A percentile compares a stretch with the other conserved stretches of the same genome.
Evolutionary conservation across 2,329 filamentous ascomycete genomes (phyloP).

Genomic region (Hypoxylon sp.): DNA sequence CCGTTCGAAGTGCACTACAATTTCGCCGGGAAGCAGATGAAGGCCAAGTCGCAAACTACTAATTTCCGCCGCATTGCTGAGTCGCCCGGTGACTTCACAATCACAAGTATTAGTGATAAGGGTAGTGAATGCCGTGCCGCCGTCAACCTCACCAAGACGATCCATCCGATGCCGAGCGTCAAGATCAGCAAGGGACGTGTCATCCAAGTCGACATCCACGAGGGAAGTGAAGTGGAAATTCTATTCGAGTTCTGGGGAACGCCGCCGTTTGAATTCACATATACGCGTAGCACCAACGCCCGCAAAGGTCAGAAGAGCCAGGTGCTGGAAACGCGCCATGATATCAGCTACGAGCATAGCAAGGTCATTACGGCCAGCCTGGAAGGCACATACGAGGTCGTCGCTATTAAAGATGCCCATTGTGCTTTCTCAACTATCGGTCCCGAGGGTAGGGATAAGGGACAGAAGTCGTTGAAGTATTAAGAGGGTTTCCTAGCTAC

Average conservation of each 20-base stretch:
- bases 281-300: constrained; percentile 89
- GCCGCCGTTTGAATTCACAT: constrained; percentile 97
- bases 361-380: constrained; percentile 89
- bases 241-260: constrained; percentile 96
- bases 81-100: constrained; percentile 87
- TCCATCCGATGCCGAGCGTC: constrained; percentile 93
- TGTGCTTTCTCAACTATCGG: constrained; percentile 88
- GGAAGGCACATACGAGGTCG: constrained; percentile 97
- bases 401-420: constrained; percentile 93
- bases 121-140: constrained; percentile 89
- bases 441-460: constrained; percentile 64
- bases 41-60: constrained; percentile 83
- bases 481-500: constrained; percentile 33
- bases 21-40: constrained; percentile 84
- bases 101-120: constrained; percentile 88
- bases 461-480: constrained; percentile 58
- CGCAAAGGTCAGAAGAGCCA: constrained; percentile 82
- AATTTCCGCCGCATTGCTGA: constrained; percentile 95
- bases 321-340: constrained; percentile 91
- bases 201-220: constrained; percentile 91
- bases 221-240: constrained; percentile 94
- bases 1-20: constrained; percentile 95
- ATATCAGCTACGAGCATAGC: constrained; percentile 83
- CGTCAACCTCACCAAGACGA: constrained; percentile 83
- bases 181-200: constrained; percentile 88